These are phyloP conservation scores for Oryza australiensis DNA, from an alignment of 176 grass and related monocot genomes.

Conservation along the genomic window DNA sequence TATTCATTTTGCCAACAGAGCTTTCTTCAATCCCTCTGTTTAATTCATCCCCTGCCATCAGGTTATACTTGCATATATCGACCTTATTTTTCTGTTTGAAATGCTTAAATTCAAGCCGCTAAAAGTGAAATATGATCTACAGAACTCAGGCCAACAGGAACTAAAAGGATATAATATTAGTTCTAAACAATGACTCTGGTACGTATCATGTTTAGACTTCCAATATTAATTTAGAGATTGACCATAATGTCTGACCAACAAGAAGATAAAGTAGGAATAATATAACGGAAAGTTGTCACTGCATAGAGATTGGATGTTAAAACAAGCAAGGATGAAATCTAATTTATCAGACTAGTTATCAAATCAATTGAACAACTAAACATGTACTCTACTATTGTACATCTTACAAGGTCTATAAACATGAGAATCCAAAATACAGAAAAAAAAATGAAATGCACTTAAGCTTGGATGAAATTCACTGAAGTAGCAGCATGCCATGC, in stretches of 20 bases:
- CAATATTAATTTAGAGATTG: neutral
- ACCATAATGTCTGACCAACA: neutral
- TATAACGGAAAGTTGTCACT: neutral
- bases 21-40: neutral
- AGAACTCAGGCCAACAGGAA: neutral
- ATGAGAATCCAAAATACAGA: constrained; percentile 5
- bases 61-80: neutral
- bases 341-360: constrained; percentile 7
- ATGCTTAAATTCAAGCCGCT: neutral
- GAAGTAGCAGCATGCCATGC: neutral
- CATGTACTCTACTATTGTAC: constrained; percentile 34
- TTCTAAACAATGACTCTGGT: neutral
- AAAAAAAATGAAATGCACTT: constrained; percentile 13
- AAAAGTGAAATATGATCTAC: neutral
- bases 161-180: neutral
- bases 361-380: constrained; percentile 11
- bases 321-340: neutral
- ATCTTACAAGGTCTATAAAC: constrained; percentile 13
- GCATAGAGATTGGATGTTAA: neutral
- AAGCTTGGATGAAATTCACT: constrained; percentile 27
- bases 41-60: neutral
- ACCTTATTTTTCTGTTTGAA: neutral
- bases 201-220: neutral
- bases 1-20: neutral
- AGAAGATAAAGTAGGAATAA: neutral